Conservation (phyloP, 345 rosid genomes). For the Kandelia obovata region DNA sequence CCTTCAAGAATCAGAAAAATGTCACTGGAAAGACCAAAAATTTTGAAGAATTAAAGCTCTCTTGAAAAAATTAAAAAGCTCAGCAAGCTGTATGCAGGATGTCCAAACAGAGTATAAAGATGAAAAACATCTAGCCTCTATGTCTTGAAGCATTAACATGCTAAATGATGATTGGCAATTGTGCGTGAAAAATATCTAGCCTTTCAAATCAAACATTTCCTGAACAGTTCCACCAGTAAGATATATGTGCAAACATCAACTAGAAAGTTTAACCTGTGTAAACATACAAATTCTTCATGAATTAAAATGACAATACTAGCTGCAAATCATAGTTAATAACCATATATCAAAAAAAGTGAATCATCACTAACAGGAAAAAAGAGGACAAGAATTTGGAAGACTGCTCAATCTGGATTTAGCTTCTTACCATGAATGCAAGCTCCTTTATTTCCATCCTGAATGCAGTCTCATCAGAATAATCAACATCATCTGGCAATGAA, state of each 20-base stretch:
- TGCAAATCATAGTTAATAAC: not conserved
- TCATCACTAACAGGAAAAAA: too few species aligned
- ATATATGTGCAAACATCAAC: not conserved
- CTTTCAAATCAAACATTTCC: not conserved
- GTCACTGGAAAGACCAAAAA: not conserved
- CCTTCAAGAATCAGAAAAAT: not conserved
- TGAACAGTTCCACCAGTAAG: not conserved
- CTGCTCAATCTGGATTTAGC: slow-evolving; percentile 8
- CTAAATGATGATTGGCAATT: not conserved
- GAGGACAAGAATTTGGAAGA: not conserved
- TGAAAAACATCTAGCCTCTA: not conserved
- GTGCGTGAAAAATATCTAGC: not conserved
- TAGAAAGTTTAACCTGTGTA: not conserved
- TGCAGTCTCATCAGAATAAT: slow-evolving; percentile 56
- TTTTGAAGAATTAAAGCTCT: not conserved
- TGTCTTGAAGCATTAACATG: not conserved
- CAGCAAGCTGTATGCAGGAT: not conserved
- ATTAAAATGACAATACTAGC: not conserved
- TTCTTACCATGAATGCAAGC: slow-evolving; percentile 65
- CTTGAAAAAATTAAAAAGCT: too few species aligned
- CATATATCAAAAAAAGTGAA: not conserved
- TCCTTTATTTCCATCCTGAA: slow-evolving; percentile 74
- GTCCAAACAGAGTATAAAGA: not conserved
- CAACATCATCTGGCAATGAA: slow-evolving; percentile 78
- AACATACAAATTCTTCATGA: not conserved